These are phyloP conservation scores for Deinandra increscens DNA, from an alignment of 129 eudicot genomes.

Conservation along the genomic window DNA sequence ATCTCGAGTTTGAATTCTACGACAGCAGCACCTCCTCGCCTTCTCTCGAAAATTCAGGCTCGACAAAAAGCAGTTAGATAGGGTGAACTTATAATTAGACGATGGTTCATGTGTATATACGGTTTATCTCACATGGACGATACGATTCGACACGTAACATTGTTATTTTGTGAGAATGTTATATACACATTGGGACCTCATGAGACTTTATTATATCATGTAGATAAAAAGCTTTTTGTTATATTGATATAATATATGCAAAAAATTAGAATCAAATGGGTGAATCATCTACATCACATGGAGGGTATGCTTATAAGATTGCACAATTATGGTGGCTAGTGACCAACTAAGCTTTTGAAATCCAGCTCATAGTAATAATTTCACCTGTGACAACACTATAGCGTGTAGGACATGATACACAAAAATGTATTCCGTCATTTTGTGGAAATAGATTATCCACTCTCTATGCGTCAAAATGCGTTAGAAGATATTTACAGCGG, in stretches of 20 bases:
- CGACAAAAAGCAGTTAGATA: constrained; percentile 41
- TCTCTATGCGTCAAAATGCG: too few species aligned
- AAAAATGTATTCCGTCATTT: not conserved
- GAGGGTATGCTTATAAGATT: constrained; percentile 23
- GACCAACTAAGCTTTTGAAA: constrained; percentile 30
- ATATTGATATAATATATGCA: constrained; percentile 1
- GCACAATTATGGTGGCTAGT: constrained; percentile 31
- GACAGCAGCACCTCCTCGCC: constrained; percentile 53
- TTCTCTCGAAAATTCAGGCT: constrained; percentile 45
- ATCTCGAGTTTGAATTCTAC: constrained; percentile 64
- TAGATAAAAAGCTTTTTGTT: constrained; percentile 15
- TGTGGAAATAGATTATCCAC: not conserved
- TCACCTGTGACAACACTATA: constrained; percentile 31
- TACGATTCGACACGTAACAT: not conserved
- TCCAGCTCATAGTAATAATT: constrained; percentile 40
- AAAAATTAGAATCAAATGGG: not conserved
- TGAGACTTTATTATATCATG: not conserved
- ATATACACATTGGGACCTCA: constrained; percentile 16
- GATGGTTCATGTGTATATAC: constrained; percentile 29
- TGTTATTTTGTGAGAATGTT: constrained; percentile 21
- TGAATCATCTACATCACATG: constrained; percentile 31
- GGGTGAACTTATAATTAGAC: constrained; percentile 15
- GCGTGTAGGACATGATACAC: constrained; percentile 29
- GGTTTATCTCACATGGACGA: constrained; percentile 22
- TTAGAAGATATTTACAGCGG: too few species aligned